These are phyloP conservation scores for Puccinia coronata DNA, from an alignment of 1,284 basidiomycete genomes.

Conservation along the genomic window DNA sequence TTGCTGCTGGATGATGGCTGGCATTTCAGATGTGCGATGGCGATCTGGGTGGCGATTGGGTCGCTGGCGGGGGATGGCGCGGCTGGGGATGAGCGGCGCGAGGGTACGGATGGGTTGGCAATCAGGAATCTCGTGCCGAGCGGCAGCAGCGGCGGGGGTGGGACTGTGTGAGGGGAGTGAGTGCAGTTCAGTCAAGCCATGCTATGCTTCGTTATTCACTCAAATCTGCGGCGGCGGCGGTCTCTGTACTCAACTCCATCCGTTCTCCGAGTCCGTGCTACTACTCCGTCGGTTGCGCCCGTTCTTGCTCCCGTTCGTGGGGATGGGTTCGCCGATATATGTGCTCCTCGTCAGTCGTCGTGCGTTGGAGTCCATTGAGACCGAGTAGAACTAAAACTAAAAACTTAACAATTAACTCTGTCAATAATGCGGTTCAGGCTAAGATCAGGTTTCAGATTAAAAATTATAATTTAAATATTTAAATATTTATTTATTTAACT, in stretches of 20 bases:
- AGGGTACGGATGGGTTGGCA: not conserved
- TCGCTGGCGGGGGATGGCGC: constrained; percentile 4
- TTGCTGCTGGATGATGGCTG: constrained; percentile 4
- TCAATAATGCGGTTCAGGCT: too few species aligned
- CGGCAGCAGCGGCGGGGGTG: constrained; percentile 42
- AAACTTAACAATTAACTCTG: too few species aligned
- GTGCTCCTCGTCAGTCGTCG: constrained; percentile 39
- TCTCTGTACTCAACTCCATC: constrained; percentile 49
- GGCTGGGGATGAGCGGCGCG: not conserved
- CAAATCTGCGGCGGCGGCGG: too few species aligned
- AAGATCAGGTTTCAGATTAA: too few species aligned
- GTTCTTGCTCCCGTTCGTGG: not conserved
- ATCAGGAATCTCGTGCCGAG: constrained; percentile 40
- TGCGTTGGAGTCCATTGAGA: not conserved
- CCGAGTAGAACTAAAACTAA: not conserved
- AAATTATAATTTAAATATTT: too few species aligned
- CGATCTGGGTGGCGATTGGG: constrained; percentile 11
- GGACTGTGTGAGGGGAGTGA: constrained; percentile 7
- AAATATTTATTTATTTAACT: too few species aligned
- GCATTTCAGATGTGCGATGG: constrained; percentile 47
- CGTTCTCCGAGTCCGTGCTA: constrained; percentile 48
- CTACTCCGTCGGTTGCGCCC: constrained; percentile 7
- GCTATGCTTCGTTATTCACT: too few species aligned
- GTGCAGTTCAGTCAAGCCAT: not conserved
- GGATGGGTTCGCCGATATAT: constrained; percentile 24